phyloP scores from a whole-genome alignment of 345 rosid genomes.

The Pseudoturritis turrita region DNA sequence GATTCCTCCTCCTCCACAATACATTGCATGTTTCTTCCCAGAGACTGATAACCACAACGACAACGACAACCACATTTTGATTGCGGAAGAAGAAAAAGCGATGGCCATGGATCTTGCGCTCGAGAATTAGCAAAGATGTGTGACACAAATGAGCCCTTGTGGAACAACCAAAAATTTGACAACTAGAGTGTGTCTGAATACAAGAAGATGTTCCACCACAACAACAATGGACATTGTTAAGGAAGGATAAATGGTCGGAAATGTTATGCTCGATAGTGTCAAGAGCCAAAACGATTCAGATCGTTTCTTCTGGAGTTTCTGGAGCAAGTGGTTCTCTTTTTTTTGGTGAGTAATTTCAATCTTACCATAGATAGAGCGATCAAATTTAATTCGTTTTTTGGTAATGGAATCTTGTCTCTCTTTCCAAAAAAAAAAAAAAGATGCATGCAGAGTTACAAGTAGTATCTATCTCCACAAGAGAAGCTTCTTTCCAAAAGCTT shows the following conservation, averaged over 20 bases:
- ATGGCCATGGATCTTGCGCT: conserved; percentile 42
- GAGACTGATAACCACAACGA: too few species aligned
- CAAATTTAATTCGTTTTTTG: neutral
- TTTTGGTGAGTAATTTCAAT: conserved; percentile 53
- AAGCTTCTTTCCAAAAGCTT: conserved; percentile 41
- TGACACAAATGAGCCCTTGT: conserved; percentile 38
- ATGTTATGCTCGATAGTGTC: conserved; percentile 51
- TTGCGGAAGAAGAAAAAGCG: conserved; percentile 33
- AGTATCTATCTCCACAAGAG: conserved; percentile 56
- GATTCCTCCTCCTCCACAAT: neutral
- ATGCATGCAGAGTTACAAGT: conserved; percentile 61
- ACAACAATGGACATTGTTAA: too few species aligned
- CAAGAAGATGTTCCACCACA: conserved; percentile 39
- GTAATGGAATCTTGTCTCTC: too few species aligned
- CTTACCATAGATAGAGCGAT: too few species aligned
- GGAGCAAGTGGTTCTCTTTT: conserved; percentile 50
- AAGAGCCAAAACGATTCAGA: conserved; percentile 36
- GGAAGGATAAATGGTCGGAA: conserved; percentile 57
- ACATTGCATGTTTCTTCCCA: neutral
- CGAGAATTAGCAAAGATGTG: conserved; percentile 54
- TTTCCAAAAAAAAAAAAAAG: too few species aligned
- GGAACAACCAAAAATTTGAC: conserved; percentile 34
- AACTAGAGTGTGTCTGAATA: conserved; percentile 47
- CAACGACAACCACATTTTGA: too few species aligned
- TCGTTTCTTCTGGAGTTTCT: conserved; percentile 35